These are phyloP conservation scores for Globisporangium barbulae DNA, from an alignment of 352 stramenopile genomes.

Conservation along the genomic window DNA sequence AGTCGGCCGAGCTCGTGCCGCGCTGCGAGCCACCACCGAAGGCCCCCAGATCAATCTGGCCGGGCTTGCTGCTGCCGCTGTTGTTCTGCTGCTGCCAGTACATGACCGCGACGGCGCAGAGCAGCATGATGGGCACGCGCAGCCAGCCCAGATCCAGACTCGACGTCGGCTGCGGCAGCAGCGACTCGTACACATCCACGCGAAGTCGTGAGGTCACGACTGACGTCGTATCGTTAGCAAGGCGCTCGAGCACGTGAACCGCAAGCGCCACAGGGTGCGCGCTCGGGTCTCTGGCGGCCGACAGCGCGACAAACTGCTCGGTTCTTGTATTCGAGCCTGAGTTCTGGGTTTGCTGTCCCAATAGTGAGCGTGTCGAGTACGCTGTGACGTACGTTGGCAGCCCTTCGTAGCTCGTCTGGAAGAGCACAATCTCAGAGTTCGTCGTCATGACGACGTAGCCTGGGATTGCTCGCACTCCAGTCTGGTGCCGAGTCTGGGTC, in stretches of 20 bases:
- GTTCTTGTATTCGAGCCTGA: not conserved
- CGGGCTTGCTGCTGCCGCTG: not conserved
- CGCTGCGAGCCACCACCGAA: not conserved
- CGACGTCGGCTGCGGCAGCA: slow-evolving; percentile 18
- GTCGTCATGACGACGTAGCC: slow-evolving; percentile 25
- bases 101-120: slow-evolving; percentile 38
- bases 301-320: slow-evolving; percentile 2
- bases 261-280: slow-evolving; percentile 10
- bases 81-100: slow-evolving; percentile 34
- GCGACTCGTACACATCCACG: slow-evolving; percentile 26
- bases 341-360: not conserved
- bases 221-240: not conserved
- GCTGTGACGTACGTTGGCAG: slow-evolving; percentile 23
- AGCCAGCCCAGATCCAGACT: slow-evolving; percentile 35
- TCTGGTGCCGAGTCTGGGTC: slow-evolving; percentile 6
- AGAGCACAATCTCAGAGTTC: slow-evolving; percentile 21
- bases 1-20: not conserved
- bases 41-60: not conserved
- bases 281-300: slow-evolving; percentile 16
- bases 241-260: slow-evolving; percentile 6
- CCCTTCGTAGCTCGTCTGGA: slow-evolving; percentile 16
- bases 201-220: slow-evolving; percentile 5
- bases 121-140: slow-evolving; percentile 35
- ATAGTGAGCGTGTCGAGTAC: slow-evolving; percentile 1
- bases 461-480: slow-evolving; percentile 14